Percentiles rank a stretch among this genome's conserved stretches.
Conservation (phyloP, 129 eudicot species). For the Ambrosia artemisiifolia region DNA sequence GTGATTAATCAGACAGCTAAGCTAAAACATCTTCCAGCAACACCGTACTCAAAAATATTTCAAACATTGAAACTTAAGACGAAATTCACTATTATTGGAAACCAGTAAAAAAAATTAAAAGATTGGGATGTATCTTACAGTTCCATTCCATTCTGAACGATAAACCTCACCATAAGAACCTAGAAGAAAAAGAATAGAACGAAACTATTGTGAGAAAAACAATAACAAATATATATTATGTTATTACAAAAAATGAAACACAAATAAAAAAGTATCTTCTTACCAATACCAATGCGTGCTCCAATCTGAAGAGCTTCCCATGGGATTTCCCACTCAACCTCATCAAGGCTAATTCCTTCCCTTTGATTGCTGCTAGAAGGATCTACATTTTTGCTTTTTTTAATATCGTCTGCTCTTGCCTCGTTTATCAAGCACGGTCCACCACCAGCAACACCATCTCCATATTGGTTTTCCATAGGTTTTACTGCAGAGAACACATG, state of each 20-base stretch:
- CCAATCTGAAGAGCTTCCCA: slow-evolving; percentile 96
- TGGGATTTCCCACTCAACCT: slow-evolving; percentile 80
- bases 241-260: slow-evolving; percentile 41
- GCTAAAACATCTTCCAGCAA: not conserved
- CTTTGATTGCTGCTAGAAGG: slow-evolving; percentile 28
- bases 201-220: not conserved
- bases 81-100: not conserved
- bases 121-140: slow-evolving; percentile 31
- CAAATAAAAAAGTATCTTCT: slow-evolving; percentile 18
- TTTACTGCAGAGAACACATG: slow-evolving; percentile 20
- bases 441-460: slow-evolving; percentile 18
- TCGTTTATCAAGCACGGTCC: slow-evolving; percentile 16
- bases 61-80: slow-evolving; percentile 1
- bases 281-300: slow-evolving; percentile 95
- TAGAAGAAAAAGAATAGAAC: slow-evolving; percentile 31
- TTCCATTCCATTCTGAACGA: slow-evolving; percentile 96
- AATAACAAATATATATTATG: not conserved
- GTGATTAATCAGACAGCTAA: not conserved
- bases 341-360: slow-evolving; percentile 56
- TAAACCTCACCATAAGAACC: slow-evolving; percentile 98
- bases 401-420: slow-evolving; percentile 18
- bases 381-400: slow-evolving; percentile 14
- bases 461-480: slow-evolving; percentile 17
- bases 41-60: not conserved
- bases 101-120: not conserved